These are phyloP conservation scores for Powellomyces hirtus DNA, from an alignment of 192 early-diverging fungal species.

Conservation along the genomic window DNA sequence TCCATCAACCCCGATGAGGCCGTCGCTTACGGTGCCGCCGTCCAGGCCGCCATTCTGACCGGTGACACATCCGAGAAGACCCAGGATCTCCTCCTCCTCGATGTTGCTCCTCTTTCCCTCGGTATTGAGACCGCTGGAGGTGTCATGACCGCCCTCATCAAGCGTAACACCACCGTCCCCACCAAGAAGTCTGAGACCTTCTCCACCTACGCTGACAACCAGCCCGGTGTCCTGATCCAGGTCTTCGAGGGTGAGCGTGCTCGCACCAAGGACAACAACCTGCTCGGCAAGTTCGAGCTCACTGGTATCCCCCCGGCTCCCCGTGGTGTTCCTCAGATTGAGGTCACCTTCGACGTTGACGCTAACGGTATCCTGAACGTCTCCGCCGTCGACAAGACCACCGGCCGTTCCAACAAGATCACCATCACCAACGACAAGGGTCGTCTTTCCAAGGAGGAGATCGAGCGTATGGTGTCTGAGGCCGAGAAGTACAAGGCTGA, in stretches of 20 bases:
- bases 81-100: conserved; percentile 89
- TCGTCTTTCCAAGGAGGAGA: conserved; percentile 96
- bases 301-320: conserved; percentile 96
- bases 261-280: conserved; percentile 97
- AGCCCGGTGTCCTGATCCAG: conserved; percentile 96
- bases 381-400: conserved; percentile 88
- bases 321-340: conserved; percentile 95
- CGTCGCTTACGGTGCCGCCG: conserved; percentile 97
- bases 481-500: conserved; percentile 96
- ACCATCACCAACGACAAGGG: conserved; percentile 99
- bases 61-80: conserved; percentile 97
- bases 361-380: conserved; percentile 98
- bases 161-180: conserved; percentile 96
- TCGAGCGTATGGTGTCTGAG: conserved; percentile 94
- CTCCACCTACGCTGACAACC: conserved; percentile 98
- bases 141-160: conserved; percentile 97
- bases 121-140: conserved; percentile 99
- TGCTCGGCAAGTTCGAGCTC: conserved; percentile 97
- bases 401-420: conserved; percentile 92
- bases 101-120: conserved; percentile 94
- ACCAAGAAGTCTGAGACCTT: conserved; percentile 98
- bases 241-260: conserved; percentile 98
- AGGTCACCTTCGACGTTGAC: conserved; percentile 96
- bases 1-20: conserved; percentile 99
- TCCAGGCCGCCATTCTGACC: conserved; percentile 95